phyloP scores from a whole-genome alignment of 139 green algal genomes.

The Closterium sp. region DNA sequence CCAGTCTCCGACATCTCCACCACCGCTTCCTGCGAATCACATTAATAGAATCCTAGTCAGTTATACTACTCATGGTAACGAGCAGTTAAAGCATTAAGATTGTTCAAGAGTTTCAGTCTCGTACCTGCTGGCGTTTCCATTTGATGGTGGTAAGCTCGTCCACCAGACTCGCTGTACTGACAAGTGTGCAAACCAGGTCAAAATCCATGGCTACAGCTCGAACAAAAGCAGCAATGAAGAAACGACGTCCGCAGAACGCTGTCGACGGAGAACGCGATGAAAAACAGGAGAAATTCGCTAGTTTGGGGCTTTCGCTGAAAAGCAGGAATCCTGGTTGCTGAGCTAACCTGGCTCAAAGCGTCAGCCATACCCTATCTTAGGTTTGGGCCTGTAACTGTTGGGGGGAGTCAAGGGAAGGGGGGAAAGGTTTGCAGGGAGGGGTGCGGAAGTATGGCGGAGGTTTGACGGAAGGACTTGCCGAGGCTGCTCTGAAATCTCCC shows the following conservation, averaged over 20 bases:
- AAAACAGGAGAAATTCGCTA: not conserved
- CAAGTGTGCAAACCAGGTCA: constrained; percentile 23
- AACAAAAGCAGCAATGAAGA: not conserved
- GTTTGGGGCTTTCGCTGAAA: not conserved
- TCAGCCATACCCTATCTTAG: not conserved
- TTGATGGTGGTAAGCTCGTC: constrained; percentile 33
- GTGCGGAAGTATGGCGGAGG: not conserved
- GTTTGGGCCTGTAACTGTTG: not conserved
- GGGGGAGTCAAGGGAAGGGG: no score
- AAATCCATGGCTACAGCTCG: not conserved
- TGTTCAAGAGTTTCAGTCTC: not conserved
- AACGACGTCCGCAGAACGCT: no score
- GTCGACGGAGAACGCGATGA: not conserved
- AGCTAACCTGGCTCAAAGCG: not conserved
- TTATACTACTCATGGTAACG: no score
- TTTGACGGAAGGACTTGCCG: not conserved
- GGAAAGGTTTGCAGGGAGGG: not conserved
- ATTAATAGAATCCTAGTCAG: no score
- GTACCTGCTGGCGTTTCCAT: constrained; percentile 38
- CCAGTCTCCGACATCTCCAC: constrained; percentile 46
- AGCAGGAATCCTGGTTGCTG: not conserved
- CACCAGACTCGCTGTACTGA: constrained; percentile 6
- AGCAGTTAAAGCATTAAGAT: not conserved
- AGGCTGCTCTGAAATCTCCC: not conserved
- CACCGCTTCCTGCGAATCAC: constrained; percentile 32